Conservation (phyloP, 495 filamentous ascomycete species). For the Neurospora sp. region DNA sequence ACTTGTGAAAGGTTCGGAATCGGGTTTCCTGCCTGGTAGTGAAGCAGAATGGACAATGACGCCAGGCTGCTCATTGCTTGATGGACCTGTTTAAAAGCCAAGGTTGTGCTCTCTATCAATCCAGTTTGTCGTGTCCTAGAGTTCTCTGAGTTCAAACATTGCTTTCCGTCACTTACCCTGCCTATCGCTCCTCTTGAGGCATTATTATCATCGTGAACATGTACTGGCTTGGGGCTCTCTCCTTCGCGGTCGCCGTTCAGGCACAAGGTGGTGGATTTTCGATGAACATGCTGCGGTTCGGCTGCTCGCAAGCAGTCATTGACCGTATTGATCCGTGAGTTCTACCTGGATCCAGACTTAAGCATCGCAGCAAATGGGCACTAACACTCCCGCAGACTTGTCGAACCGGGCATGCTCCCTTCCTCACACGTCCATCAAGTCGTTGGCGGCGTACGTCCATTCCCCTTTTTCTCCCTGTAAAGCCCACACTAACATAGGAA, state of each 20-base stretch:
- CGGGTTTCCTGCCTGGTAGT: neutral
- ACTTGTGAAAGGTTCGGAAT: neutral
- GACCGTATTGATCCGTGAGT: constrained; percentile 29
- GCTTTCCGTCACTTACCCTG: neutral
- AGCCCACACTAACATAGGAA: neutral
- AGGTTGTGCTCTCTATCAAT: neutral
- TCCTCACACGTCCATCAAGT: constrained; percentile 37
- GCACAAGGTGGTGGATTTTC: constrained; percentile 18
- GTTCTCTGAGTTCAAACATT: neutral
- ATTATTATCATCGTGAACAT: constrained; percentile 10
- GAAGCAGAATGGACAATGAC: neutral
- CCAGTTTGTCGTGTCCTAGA: neutral
- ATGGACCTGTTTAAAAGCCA: neutral
- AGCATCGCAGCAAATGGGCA: too few relatives aligned
- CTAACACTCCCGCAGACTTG: constrained; percentile 12
- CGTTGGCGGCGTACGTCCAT: constrained; percentile 25
- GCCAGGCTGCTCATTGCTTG: neutral
- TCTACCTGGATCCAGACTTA: neutral
- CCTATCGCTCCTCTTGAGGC: neutral
- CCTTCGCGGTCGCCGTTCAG: constrained; percentile 21
- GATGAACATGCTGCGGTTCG: constrained; percentile 34
- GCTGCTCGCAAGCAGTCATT: constrained; percentile 31
- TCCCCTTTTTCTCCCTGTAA: neutral
- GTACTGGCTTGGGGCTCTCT: constrained; percentile 24
- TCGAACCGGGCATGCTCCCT: constrained; percentile 29